Evolutionary conservation across 148 eudicot genomes (phyloP), one percentile per base, ranked within the genome.

Genomic region (Gaultheria prostrata): DNA sequence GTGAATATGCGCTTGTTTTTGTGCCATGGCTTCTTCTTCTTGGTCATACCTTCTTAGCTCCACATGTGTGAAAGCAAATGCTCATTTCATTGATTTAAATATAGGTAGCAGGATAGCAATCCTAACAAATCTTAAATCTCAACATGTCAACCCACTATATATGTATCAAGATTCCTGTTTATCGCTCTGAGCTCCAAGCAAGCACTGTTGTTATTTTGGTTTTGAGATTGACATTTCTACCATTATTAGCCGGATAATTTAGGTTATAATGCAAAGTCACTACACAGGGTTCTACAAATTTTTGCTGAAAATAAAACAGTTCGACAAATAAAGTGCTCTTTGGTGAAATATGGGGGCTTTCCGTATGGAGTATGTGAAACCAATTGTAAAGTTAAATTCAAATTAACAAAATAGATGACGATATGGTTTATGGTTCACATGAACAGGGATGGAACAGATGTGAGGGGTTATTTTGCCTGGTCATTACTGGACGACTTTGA

Each of bases 391-490:
- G 51, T 54, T 51, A 33, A 56, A 32, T 24, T 79, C 39, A 57
- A 59, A 56, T 83, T 48, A 18, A 11, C 24, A 53, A 51, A 83
- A 24, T 45, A n/a, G 56, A 51, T 63, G 28, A 49, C 17, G 49
- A 63, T 61, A 77, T 77, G 20, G 70, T 50, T 26, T 33, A 30
- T 53, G 45, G 81, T 77, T 67, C 26, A 65, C 56, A 28, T 87
- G 75, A 28, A 76, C 88, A 95, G 98, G 89, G 95, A 93, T 70
- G 98, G 98, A 35, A 88, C 85, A 17, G 85, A 95, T 84, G 94
- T 95, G 76, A 91, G 89, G 81, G 98, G 97, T 76, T 92, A 93
- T 82, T 95, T 95, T 90, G 98, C 95, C 11, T 95, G 98, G 97
- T 95, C 98, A 8, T 87, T 93, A 75, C 56, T 95, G 78, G 97